Evolutionary conservation across 257 asterid genomes (phyloP), one percentile per base, ranked within the genome.

Genomic region (Cynanchum wilfordii): DNA sequence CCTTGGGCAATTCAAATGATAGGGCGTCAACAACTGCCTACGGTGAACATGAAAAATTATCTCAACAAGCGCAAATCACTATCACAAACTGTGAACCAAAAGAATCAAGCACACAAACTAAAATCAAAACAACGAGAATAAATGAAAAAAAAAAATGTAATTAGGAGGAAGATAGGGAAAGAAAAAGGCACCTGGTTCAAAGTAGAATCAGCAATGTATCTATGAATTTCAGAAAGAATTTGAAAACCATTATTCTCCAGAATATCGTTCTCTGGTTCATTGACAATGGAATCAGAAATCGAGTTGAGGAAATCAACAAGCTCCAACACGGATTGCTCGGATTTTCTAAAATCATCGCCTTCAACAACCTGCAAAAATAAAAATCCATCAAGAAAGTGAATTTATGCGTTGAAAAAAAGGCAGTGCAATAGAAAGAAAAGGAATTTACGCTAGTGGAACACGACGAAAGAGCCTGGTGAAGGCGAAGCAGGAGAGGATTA

Each of bases 1-100:
- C 81, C 77, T 85, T 89, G 44, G 97, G 97, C 85, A 91, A 68
- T 83, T 83, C 91, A 80, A 84, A 91, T 7, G 96, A 86, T 16
- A 91, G 77, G 10, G 86, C 87, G 74, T 94, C 98, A 73, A 87
- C 66, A 75, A 86, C 82, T 57, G 78, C 96, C 98, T 90, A 81
- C 58, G 70, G 71, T 73, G 19, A 8, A 33, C 38, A 33, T 27
- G 33, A 42, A 25, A 66, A 67, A 19, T 22, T 67, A 29, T 25
- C 42, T 27, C 42, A 13, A 59, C 66, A 13, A 15, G 42, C 20
- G 66, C 42, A 27, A 4, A 59, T 4, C 7, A 58, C 38, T 0
- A 29, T 5, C 20, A 30, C 25, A 44, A 33, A 62, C 19, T 30
- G 27, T 17, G 56, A 20, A 40, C 44, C 52, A 73, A 66, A 71